These are phyloP conservation scores for Cerrena zonata DNA, from an alignment of 1,284 basidiomycete species.

Conservation along the genomic window DNA sequence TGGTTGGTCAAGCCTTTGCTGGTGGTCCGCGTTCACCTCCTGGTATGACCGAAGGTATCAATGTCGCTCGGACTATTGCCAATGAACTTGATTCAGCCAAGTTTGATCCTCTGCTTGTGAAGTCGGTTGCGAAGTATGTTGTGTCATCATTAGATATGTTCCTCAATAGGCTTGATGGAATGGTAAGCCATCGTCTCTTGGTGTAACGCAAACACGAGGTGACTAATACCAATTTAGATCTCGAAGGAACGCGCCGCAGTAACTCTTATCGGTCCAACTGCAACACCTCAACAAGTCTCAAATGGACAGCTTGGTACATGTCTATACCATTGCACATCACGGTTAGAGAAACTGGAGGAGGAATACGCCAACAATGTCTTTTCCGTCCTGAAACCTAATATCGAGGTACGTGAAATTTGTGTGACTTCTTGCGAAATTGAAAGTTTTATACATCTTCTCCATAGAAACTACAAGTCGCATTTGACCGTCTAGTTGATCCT, in stretches of 20 bases:
- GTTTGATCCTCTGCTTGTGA: constrained; percentile 85
- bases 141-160: constrained; percentile 63
- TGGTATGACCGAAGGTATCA: constrained; percentile 68
- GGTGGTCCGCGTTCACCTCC: constrained; percentile 66
- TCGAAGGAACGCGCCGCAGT: constrained; percentile 73
- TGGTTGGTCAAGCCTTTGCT: constrained; percentile 66
- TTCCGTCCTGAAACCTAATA: constrained; percentile 51
- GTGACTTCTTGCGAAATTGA: too few species aligned
- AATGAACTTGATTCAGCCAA: constrained; percentile 91
- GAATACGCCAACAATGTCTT: constrained; percentile 68
- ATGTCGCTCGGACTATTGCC: constrained; percentile 68
- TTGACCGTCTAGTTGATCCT: constrained; percentile 63
- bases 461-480: constrained; percentile 40
- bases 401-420: constrained; percentile 45
- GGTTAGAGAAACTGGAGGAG: constrained; percentile 62
- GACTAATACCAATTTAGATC: constrained; percentile 39
- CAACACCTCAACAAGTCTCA: constrained; percentile 69
- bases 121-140: constrained; percentile 71
- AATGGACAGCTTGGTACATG: constrained; percentile 77
- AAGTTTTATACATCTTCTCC: constrained; percentile 50
- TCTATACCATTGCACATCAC: constrained; percentile 71
- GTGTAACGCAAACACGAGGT: background rate
- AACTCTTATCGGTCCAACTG: constrained; percentile 68
- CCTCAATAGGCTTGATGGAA: constrained; percentile 52
- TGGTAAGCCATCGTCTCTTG: constrained; percentile 44